These are phyloP conservation scores for Chimonanthus salicifolius DNA, from an alignment of 164 flowering plant genomes.

Conservation along the genomic window DNA sequence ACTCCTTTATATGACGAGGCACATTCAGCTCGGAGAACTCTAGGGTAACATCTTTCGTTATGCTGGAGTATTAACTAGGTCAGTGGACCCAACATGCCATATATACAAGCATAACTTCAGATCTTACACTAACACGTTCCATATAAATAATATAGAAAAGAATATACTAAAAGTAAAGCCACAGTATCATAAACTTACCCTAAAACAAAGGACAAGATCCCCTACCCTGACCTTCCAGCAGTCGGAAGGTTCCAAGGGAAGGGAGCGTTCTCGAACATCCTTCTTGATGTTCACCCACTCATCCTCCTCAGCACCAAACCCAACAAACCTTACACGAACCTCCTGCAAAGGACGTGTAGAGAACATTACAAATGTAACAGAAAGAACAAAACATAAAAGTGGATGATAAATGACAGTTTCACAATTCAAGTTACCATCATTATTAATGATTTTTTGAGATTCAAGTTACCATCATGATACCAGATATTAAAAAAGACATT, in stretches of 20 bases:
- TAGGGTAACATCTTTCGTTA: not conserved
- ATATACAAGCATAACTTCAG: not conserved
- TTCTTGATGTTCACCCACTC: conserved; percentile 76
- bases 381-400: too few relatives aligned
- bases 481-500: too few relatives aligned
- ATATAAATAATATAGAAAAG: too few relatives aligned
- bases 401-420: not conserved
- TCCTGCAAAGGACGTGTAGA: conserved; percentile 34
- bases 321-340: conserved; percentile 77
- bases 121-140: conserved; percentile 52
- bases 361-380: not conserved
- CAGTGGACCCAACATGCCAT: conserved; percentile 24
- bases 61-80: conserved; percentile 38
- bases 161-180: conserved; percentile 2
- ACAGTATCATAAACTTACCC: conserved; percentile 31
- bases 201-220: conserved; percentile 72
- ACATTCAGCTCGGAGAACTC: not conserved
- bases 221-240: conserved; percentile 59
- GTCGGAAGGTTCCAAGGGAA: conserved; percentile 71
- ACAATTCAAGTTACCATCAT: too few relatives aligned
- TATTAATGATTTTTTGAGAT: too few relatives aligned
- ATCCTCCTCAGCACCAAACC: conserved; percentile 65
- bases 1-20: too few relatives aligned
- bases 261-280: conserved; percentile 62
- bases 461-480: too few relatives aligned